phyloP scores from a whole-genome alignment of 495 filamentous ascomycete genomes.

The Neurospora sp. region DNA sequence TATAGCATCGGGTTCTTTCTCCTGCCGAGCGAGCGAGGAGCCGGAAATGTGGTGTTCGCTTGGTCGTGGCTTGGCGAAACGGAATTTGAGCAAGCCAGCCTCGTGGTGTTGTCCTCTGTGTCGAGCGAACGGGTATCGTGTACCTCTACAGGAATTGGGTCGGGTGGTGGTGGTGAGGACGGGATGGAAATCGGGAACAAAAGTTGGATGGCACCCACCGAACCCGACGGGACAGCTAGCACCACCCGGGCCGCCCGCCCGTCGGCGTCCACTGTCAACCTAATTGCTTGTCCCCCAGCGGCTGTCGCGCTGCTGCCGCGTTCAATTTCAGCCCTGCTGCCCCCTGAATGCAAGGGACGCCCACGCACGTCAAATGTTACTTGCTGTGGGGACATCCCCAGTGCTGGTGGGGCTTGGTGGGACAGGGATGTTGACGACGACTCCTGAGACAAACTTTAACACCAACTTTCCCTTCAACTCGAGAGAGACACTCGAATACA shows the following conservation, averaged over 20 bases:
- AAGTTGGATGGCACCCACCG: neutral
- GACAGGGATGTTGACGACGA: neutral
- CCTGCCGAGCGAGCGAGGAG: neutral
- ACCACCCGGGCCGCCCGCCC: neutral
- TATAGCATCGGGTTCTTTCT: slow-evolving; percentile 11
- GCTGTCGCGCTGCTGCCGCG: neutral
- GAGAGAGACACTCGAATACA: neutral
- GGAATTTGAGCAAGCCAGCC: neutral
- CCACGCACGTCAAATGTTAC: neutral
- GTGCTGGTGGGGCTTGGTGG: neutral
- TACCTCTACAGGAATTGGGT: neutral
- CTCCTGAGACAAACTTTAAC: neutral
- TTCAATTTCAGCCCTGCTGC: neutral
- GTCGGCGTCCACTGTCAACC: neutral
- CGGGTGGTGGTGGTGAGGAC: neutral
- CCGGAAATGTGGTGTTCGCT: neutral
- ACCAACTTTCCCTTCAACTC: neutral
- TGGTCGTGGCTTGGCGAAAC: neutral
- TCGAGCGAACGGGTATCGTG: neutral
- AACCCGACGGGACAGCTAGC: neutral
- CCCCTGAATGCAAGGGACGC: too few relatives aligned
- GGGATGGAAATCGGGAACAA: neutral
- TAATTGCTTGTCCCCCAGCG: neutral
- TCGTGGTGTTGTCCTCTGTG: neutral
- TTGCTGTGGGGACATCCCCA: neutral